Conservation (phyloP, 192 early-diverging fungal species). For the Coemansia sp. region DNA sequence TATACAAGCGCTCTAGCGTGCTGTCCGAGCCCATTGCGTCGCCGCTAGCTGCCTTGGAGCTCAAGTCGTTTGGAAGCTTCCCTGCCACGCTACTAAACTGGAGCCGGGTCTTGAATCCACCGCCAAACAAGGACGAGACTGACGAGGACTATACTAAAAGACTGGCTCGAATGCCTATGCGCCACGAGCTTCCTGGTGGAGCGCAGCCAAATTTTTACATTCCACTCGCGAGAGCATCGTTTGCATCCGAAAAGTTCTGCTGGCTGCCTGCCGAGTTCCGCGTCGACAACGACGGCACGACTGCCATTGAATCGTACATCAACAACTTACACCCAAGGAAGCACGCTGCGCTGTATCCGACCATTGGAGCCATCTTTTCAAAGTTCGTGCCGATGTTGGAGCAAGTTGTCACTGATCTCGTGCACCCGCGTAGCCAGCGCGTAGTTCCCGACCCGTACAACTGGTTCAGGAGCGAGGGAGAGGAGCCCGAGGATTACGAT, state of each 20-base stretch:
- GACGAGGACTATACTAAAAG: not conserved
- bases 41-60: slow-evolving; percentile 18
- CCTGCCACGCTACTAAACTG: slow-evolving; percentile 13
- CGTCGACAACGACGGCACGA: slow-evolving; percentile 51
- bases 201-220: slow-evolving; percentile 1
- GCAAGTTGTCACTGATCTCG: slow-evolving; percentile 39
- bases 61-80: slow-evolving; percentile 27
- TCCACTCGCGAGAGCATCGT: not conserved
- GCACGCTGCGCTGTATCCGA: slow-evolving; percentile 52
- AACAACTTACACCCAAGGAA: slow-evolving; percentile 67
- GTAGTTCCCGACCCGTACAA: slow-evolving; percentile 15
- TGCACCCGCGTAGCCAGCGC: slow-evolving; percentile 1
- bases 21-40: slow-evolving; percentile 22
- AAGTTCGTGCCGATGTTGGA: slow-evolving; percentile 67
- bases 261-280: slow-evolving; percentile 70
- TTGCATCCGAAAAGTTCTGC: slow-evolving; percentile 18
- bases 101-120: slow-evolving; percentile 3
- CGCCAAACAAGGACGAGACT: not conserved
- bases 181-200: not conserved
- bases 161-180: not conserved
- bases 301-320: slow-evolving; percentile 62
- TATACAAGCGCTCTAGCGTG: slow-evolving; percentile 25
- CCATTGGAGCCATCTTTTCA: slow-evolving; percentile 54
- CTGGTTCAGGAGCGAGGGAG: slow-evolving; percentile 17
- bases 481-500: slow-evolving; percentile 14